Conservation (phyloP, 2,329 filamentous ascomycete species). For the Neospermospora avenae region DNA sequence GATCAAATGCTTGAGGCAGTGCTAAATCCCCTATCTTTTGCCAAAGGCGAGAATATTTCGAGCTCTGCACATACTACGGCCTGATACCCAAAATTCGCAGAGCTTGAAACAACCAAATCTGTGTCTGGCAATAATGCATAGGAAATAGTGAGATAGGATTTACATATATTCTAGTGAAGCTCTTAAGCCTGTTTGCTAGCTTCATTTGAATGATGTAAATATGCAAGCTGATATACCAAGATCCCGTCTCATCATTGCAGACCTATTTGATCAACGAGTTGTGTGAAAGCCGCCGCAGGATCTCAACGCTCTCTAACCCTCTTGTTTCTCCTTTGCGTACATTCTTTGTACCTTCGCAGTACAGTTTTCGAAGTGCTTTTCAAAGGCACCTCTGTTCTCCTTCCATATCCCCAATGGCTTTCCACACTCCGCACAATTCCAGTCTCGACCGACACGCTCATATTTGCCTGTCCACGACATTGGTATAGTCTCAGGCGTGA, state of each 20-base stretch:
- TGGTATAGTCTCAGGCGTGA: neutral
- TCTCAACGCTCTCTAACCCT: neutral
- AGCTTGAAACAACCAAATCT: too few species aligned
- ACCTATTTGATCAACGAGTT: neutral
- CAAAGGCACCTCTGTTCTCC: neutral
- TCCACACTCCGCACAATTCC: neutral
- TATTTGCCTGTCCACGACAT: constrained; percentile 1
- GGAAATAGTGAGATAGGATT: too few species aligned
- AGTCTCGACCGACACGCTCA: neutral
- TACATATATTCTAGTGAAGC: too few species aligned
- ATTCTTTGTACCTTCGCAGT: neutral
- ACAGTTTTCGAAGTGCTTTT: neutral
- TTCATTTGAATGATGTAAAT: too few species aligned
- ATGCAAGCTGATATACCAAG: too few species aligned
- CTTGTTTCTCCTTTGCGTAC: neutral
- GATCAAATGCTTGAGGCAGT: too few species aligned
- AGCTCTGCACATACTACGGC: too few species aligned
- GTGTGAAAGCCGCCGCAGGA: neutral
- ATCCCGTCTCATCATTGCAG: neutral
- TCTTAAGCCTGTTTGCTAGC: too few species aligned
- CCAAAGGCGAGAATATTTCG: too few species aligned
- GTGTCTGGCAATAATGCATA: too few species aligned
- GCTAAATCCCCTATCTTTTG: too few species aligned
- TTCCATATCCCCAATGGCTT: neutral
- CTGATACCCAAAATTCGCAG: too few species aligned